Evolutionary conservation across 1,284 basidiomycete genomes (phyloP), one percentile per base, ranked within the genome.

Genomic region (Ceratobasidium sp.): DNA sequence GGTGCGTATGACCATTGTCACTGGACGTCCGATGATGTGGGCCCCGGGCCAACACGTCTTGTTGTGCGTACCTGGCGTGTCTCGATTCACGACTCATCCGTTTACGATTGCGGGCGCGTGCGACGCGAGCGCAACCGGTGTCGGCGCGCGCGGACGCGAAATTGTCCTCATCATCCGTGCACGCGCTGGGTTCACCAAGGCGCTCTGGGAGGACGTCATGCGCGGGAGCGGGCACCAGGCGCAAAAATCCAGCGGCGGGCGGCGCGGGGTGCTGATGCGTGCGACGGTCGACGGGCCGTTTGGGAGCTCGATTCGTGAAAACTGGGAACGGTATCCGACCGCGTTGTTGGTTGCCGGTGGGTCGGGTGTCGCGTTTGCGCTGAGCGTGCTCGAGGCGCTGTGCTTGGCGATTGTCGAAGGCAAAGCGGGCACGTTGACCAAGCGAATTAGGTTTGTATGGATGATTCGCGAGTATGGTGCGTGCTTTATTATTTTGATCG

Each of bases 371-470:
- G 89, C 88, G 77, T 95, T 92, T 79, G 93, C 90, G 7, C 80
- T 92, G 61, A 86, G 90, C 1, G 84, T 95, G 1, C 83, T 95
- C 75, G 89, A 94, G 80, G 89, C 90, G 78, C 80, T 92, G 27
- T 92, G 89, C 78, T 83, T 88, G 65, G 86, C 87, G 76, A 84
- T 94, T 79, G 85, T 87, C 0, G 86, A 86, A 59, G 81, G 87
- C 74, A 14, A 31, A 16, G 85, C 88, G 71, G 86, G 87, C 4
- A 81, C 86, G 77, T 83, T 84, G 74, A 88, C 88, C 0, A 84
- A 81, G 49, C 86, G 92, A 1, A 86, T 95, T 0, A 85, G 93
- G 29, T 94, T 96, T 77, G 87, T 95, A 2, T 96, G 94, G 94
- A 86, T 95, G 62, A 85, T 94, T 62, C 85, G 92, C 65, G 94